These are phyloP conservation scores for Trichomonas vaginalis DNA, from an alignment of 208 protist genomes.

Conservation along the genomic window DNA sequence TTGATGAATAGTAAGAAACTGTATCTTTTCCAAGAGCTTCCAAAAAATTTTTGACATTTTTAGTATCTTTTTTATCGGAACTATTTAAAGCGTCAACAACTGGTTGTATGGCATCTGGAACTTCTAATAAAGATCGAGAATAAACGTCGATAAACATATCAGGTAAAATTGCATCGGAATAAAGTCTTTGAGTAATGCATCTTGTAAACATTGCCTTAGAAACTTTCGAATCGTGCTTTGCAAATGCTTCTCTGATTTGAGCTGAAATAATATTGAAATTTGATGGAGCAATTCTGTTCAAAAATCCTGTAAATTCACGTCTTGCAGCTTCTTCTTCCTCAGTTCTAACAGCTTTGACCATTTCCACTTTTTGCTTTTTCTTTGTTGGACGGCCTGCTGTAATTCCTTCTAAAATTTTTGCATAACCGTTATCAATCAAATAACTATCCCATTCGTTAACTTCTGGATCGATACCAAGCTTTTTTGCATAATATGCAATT, in stretches of 20 bases:
- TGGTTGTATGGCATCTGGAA: neutral
- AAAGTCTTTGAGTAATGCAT: neutral
- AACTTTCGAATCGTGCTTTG: neutral
- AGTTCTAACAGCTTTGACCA: neutral
- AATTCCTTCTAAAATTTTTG: neutral
- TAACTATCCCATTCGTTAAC: neutral
- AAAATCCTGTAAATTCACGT: neutral
- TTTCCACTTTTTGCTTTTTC: neutral
- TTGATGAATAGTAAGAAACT: neutral
- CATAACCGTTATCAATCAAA: neutral
- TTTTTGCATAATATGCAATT: neutral
- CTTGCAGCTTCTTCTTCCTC: neutral
- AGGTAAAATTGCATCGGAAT: neutral
- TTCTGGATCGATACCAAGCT: neutral
- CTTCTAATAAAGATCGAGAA: neutral
- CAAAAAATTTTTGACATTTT: neutral
- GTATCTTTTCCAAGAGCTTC: neutral
- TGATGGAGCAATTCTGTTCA: neutral
- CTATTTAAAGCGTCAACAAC: neutral
- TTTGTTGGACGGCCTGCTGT: neutral
- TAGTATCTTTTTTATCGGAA: neutral
- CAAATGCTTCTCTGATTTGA: neutral
- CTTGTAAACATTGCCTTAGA: constrained; percentile 7
- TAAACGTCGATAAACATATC: constrained; percentile 4
- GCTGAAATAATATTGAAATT: neutral